Conservation (phyloP, 2,329 filamentous ascomycete genomes). For the Aspergillus candidus region DNA sequence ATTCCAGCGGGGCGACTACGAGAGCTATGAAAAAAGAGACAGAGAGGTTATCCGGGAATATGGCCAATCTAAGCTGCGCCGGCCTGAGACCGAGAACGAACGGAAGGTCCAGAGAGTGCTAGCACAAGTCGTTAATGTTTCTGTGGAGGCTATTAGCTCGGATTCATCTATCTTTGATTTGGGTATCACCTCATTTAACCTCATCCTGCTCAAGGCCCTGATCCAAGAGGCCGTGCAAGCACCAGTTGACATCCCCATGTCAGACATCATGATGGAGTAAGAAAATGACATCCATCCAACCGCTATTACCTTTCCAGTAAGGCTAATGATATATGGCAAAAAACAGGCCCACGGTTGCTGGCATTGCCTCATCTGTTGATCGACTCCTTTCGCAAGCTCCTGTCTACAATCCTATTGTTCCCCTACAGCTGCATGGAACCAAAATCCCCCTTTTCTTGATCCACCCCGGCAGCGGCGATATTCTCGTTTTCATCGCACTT, state of each 20-base stretch:
- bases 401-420: slow-evolving; percentile 18
- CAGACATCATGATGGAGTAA: neutral
- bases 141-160: neutral
- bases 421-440: slow-evolving; percentile 18
- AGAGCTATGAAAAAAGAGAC: no score
- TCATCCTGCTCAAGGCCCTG: neutral
- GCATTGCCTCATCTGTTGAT: neutral
- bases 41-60: no score
- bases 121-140: neutral
- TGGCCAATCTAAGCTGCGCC: no score
- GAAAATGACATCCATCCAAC: no score
- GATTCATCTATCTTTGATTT: neutral
- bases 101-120: neutral
- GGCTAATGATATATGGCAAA: no score
- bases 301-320: no score
- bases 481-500: slow-evolving; percentile 31
- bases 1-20: neutral
- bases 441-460: slow-evolving; percentile 26
- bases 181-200: neutral
- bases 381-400: neutral
- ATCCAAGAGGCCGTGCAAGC: neutral
- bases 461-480: slow-evolving; percentile 32
- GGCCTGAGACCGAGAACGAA: neutral
- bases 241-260: neutral
- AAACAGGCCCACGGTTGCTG: neutral